Evolutionary conservation across 2,329 filamentous ascomycete genomes (phyloP).

Genomic region (Aspergillus jensenii): DNA sequence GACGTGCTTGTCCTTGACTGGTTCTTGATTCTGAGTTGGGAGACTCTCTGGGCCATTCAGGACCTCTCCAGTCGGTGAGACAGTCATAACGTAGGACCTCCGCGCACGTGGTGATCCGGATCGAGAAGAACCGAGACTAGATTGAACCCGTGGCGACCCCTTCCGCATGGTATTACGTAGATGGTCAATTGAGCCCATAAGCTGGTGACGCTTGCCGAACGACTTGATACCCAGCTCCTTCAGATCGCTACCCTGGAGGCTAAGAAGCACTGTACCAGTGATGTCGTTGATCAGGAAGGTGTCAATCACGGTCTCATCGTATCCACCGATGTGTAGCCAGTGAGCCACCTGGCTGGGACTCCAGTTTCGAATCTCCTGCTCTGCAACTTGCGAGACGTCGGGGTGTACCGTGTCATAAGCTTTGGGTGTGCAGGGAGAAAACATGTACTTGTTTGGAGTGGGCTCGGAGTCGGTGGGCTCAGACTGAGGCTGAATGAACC

Average conservation of each 20-base stretch:
- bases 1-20: conserved; percentile 58
- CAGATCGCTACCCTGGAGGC: conserved; percentile 80
- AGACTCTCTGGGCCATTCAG: conserved; percentile 21
- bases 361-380: conserved; percentile 22
- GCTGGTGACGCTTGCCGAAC: conserved; percentile 61
- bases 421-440: conserved; percentile 38
- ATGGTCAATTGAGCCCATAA: conserved; percentile 45
- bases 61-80: conserved; percentile 10
- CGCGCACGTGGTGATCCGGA: conserved; percentile 9
- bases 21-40: conserved; percentile 14
- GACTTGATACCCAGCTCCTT: conserved; percentile 64
- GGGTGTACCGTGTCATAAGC: conserved; percentile 54
- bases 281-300: conserved; percentile 93
- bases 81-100: conserved; percentile 10
- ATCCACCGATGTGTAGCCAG: conserved; percentile 8
- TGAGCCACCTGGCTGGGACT: conserved; percentile 19
- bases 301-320: conserved; percentile 63
- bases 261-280: conserved; percentile 79
- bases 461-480: not conserved
- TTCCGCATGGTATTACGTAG: conserved; percentile 1
- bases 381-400: conserved; percentile 29
- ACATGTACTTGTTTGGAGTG: conserved; percentile 10
- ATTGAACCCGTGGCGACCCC: not conserved
- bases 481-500: too few species aligned
- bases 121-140: not conserved